Evolutionary conservation across 2,329 filamentous ascomycete genomes (phyloP).

Genomic region (Fusarium cicatricum): DNA sequence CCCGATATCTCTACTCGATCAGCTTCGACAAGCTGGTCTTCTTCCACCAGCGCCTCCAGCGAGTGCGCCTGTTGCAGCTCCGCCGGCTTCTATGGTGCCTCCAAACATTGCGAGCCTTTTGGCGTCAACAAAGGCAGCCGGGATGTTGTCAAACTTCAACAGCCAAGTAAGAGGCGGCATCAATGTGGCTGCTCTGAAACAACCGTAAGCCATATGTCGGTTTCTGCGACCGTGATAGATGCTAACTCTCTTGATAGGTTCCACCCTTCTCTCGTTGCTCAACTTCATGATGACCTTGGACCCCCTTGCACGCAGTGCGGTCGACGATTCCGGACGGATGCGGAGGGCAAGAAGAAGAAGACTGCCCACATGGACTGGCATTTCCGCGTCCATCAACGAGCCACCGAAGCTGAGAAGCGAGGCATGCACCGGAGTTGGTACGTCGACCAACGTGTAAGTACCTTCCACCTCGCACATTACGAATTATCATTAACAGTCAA

Average conservation of each 20-base stretch:
- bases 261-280: slow-evolving; percentile 76
- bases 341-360: slow-evolving; percentile 84
- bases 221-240: background rate
- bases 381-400: slow-evolving; percentile 90
- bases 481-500: slow-evolving; percentile 38
- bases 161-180: slow-evolving; percentile 64
- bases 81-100: slow-evolving; percentile 45
- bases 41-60: slow-evolving; percentile 54
- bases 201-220: slow-evolving; percentile 62
- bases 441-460: slow-evolving; percentile 80
- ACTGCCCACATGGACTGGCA: slow-evolving; percentile 97
- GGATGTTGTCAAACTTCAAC: slow-evolving; percentile 36
- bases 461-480: background rate
- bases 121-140: slow-evolving; percentile 44
- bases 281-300: slow-evolving; percentile 82
- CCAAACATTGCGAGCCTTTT: slow-evolving; percentile 50
- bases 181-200: slow-evolving; percentile 73
- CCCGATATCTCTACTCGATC: slow-evolving; percentile 70
- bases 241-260: slow-evolving; percentile 58
- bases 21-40: slow-evolving; percentile 73
- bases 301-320: slow-evolving; percentile 93
- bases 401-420: slow-evolving; percentile 84
- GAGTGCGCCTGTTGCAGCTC: slow-evolving; percentile 44
- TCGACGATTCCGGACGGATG: slow-evolving; percentile 80
- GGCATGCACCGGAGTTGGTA: slow-evolving; percentile 96